phyloP scores from a whole-genome alignment of 1,284 basidiomycete genomes.

The Cryptococcus jaspeensis region DNA sequence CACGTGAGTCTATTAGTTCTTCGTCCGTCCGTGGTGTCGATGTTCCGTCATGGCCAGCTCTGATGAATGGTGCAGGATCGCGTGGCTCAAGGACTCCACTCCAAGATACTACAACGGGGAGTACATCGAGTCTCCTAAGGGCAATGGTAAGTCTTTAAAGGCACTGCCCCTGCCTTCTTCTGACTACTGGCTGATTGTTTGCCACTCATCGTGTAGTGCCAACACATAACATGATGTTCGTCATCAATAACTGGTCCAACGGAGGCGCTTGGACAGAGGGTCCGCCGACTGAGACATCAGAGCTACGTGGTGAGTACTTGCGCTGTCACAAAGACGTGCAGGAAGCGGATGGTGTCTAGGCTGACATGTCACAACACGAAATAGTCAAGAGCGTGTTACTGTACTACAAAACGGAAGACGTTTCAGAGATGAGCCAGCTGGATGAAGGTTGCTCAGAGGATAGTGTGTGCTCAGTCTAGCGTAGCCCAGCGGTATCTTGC shows the following conservation, averaged over 20 bases:
- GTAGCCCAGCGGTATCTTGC: too few species aligned
- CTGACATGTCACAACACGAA: background rate
- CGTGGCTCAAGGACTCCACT: conserved; percentile 10
- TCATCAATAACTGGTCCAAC: conserved; percentile 17
- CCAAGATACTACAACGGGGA: conserved; percentile 12
- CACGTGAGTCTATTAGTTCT: conserved; percentile 3
- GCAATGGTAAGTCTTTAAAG: conserved; percentile 4
- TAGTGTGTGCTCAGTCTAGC: conserved; percentile 11
- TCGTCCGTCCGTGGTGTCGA: background rate
- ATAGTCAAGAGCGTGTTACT: conserved; percentile 12
- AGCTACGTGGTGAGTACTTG: background rate
- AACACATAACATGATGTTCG: background rate
- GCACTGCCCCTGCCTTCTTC: background rate
- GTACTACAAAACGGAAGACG: conserved; percentile 14
- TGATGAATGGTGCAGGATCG: conserved; percentile 5
- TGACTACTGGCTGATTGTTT: background rate
- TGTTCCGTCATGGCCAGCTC: too few species aligned
- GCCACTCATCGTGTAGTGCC: background rate
- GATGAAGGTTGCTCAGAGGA: conserved; percentile 1
- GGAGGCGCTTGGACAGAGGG: conserved; percentile 1
- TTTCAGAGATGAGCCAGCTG: background rate
- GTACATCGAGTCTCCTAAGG: conserved; percentile 3
- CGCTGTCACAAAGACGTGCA: background rate
- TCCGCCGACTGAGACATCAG: background rate
- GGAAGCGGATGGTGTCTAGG: background rate